Percentiles rank a stretch among this genome's conserved stretches.
Conservation (phyloP, 208 protist species). For the Acanthamoeba polyphaga region DNA sequence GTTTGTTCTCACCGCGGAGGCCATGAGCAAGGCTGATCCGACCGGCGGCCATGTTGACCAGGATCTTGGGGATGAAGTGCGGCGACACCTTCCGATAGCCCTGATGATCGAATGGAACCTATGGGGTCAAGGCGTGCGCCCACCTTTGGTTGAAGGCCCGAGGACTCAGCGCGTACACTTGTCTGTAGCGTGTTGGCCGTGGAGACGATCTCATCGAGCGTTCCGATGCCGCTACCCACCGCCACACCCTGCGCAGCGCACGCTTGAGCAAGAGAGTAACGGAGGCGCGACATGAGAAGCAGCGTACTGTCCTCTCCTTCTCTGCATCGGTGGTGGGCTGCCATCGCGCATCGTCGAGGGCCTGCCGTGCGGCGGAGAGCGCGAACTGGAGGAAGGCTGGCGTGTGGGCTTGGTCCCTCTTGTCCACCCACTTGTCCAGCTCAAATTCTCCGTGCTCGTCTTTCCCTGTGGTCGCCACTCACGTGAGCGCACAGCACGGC, state of each 20-base stretch:
- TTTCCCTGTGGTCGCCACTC: not conserved
- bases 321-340: constrained; percentile 60
- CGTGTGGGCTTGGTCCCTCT: constrained; percentile 24
- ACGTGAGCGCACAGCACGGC: not conserved
- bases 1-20: not conserved
- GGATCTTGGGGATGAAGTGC: constrained; percentile 97
- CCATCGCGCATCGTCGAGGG: constrained; percentile 82
- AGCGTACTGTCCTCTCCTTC: constrained; percentile 84
- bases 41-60: constrained; percentile 98
- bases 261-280: not conserved
- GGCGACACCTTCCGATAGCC: constrained; percentile 85
- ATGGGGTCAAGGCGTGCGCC: constrained; percentile 86
- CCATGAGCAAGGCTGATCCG: constrained; percentile 86
- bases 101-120: constrained; percentile 90
- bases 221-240: constrained; percentile 58
- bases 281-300: not conserved
- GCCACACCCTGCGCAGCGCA: not conserved
- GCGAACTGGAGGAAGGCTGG: constrained; percentile 87
- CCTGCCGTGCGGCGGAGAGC: constrained; percentile 80
- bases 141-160: not conserved
- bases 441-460: constrained; percentile 63
- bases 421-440: constrained; percentile 62
- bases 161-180: not conserved
- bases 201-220: constrained; percentile 33
- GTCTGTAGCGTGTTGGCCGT: constrained; percentile 40